Evolutionary conservation across 1,139 yeast genomes (phyloP).

Genomic region (Martiniozyma asiatica): DNA sequence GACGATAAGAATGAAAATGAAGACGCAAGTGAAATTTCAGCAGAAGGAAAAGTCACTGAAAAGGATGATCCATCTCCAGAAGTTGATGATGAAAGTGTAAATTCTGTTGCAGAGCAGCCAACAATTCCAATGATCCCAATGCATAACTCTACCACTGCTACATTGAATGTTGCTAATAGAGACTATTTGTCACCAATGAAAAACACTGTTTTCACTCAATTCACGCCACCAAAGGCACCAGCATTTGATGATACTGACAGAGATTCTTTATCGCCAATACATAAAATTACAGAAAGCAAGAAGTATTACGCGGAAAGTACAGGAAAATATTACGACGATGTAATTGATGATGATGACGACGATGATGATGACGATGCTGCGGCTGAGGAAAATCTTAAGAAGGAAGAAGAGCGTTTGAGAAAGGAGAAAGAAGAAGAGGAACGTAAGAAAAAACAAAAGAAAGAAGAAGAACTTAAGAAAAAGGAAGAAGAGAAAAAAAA

Average conservation of each 20-base stretch:
- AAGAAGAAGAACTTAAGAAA: conserved; percentile 9
- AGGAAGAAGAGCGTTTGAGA: conserved; percentile 13
- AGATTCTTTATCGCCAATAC: conserved; percentile 17
- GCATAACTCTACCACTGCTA: too few relatives aligned
- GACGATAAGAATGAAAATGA: too few relatives aligned
- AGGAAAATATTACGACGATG: conserved; percentile 31
- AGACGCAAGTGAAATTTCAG: too few relatives aligned
- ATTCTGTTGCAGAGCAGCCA: too few relatives aligned
- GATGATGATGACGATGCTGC: conserved; percentile 24
- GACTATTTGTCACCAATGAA: conserved; percentile 5
- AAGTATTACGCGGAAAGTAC: conserved; percentile 20
- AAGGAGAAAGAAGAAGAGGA: conserved; percentile 17
- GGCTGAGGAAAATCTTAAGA: conserved; percentile 13
- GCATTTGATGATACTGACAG: background rate
- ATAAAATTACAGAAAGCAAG: conserved; percentile 16
- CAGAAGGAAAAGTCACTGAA: conserved; percentile 1
- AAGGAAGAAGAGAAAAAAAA: conserved; percentile 6
- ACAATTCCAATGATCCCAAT: too few relatives aligned
- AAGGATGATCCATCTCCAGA: background rate
- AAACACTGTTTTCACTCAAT: too few relatives aligned
- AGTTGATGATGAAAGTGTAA: background rate
- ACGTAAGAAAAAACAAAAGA: conserved; percentile 12
- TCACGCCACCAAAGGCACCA: conserved; percentile 6
- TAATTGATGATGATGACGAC: conserved; percentile 30
- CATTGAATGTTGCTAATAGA: conserved; percentile 1